Base-by-base conservation (phyloP, 1,284 basidiomycete genomes). In the Cutaneotrichosporon dermatis region DNA sequence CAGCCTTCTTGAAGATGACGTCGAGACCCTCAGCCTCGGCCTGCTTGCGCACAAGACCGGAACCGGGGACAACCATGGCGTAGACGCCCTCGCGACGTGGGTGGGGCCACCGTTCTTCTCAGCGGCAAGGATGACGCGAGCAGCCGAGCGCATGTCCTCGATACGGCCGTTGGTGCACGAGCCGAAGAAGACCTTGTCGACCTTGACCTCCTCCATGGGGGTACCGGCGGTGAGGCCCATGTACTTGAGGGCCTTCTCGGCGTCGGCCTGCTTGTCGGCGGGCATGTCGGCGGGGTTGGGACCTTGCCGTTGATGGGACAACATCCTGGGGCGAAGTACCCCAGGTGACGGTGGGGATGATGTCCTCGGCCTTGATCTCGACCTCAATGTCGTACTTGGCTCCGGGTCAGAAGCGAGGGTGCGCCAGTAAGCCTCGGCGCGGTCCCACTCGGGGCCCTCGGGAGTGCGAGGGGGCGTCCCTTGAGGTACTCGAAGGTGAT, bases 151-250 rank as follows among this genome's bases (percentile, higher is more conserved):
- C 60, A 97, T 82, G 78, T 97, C 93, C 78, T 97, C 93, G 68
- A 97, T 94, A 63, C 94, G 91, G 65, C 90, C 89, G 81, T 97
- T 97, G 66, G 93, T 97, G 82, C 93, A 97, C 13, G 93, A 97
- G 33, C 93, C 93, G 66, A 97, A 90, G 83, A 97, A 97, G 43
- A 94, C 87, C 79, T 96, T 97, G 83, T 96, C 90, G 65, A 97
- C 79, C 64, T 82, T 82, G 76, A 97, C 83, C 57, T 92, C 85
- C 79, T 93, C 85, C 85, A 97, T 91, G 25, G 80, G 85, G 3
- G 86, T 90, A 73, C 89, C 89, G 4, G 93, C 82, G 41, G 82
- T 81, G 64, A 97, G 85, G 53, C 90, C 93, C 94, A 97, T 96
- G 79, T 97, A 97, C 61, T 86, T 81, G 69, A 97, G 82, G 11